phyloP scores from a whole-genome alignment of 345 rosid genomes.

The Acer campestre region DNA sequence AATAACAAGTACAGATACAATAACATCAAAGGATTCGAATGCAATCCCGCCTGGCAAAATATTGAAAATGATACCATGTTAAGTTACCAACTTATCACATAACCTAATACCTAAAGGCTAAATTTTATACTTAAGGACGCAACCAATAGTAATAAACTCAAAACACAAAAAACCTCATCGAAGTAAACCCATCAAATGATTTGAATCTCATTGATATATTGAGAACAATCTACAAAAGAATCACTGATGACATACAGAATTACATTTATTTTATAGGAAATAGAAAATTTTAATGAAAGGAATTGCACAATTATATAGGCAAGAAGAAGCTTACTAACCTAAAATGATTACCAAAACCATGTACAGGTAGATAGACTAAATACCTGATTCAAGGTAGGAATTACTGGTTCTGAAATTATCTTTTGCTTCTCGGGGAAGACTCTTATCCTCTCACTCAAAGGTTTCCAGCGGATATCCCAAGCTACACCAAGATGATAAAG shows the following conservation, averaged over 20 bases:
- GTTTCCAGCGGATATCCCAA: conserved; percentile 85
- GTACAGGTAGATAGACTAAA: conserved; percentile 10
- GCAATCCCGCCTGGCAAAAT: not conserved
- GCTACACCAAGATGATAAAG: conserved; percentile 85
- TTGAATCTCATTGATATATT: not conserved
- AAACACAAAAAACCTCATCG: not conserved
- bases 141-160: not conserved
- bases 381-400: conserved; percentile 77
- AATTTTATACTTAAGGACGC: not conserved
- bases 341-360: not conserved
- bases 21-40: not conserved
- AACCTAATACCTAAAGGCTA: not conserved
- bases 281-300: not conserved
- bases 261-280: not conserved
- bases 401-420: conserved; percentile 51
- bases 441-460: conserved; percentile 42
- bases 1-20: not conserved
- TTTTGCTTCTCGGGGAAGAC: conserved; percentile 40
- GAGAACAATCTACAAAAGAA: not conserved
- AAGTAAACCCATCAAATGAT: not conserved
- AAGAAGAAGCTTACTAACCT: not conserved
- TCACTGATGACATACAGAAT: not conserved
- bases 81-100: not conserved
- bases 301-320: not conserved
- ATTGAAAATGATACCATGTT: not conserved